Evolutionary conservation across 495 filamentous ascomycete species (phyloP).

Genomic region (Aspergillus olivimuriae): DNA sequence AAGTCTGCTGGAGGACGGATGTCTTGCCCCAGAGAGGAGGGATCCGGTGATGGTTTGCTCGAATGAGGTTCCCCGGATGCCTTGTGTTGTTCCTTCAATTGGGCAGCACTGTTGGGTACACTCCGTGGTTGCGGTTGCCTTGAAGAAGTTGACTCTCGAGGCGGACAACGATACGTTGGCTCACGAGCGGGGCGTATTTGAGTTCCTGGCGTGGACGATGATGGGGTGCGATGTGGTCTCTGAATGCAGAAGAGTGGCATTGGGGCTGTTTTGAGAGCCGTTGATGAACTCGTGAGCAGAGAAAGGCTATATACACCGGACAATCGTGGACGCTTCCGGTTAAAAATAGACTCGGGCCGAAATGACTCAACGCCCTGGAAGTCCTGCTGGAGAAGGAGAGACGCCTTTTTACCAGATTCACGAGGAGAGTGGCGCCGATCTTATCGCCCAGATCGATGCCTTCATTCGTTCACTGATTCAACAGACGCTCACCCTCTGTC

Average conservation of each 20-base stretch:
- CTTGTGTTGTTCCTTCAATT: neutral
- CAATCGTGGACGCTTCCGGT: too few relatives aligned
- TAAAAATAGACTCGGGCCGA: neutral
- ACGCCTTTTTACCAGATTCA: neutral
- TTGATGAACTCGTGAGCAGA: too few relatives aligned
- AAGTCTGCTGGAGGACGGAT: conserved; percentile 11
- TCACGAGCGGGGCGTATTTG: neutral
- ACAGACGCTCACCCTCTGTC: neutral
- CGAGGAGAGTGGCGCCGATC: neutral
- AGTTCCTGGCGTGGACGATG: neutral
- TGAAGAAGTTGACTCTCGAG: neutral
- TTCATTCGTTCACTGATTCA: neutral
- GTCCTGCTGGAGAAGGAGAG: too few relatives aligned
- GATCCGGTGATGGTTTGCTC: conserved; percentile 1
- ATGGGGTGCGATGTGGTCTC: conserved; percentile 1
- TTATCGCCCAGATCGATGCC: neutral
- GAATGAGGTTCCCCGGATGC: conserved; percentile 1
- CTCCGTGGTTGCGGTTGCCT: neutral
- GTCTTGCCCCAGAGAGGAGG: conserved; percentile 11
- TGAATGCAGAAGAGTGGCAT: conserved; percentile 2
- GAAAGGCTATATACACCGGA: too few relatives aligned
- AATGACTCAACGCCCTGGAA: too few relatives aligned
- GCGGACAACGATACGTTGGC: neutral
- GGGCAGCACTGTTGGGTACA: conserved; percentile 1
- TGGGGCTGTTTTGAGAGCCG: neutral